Evolutionary conservation across 2,329 filamentous ascomycete species (phyloP), one percentile per base, ranked within the genome.

Genomic region (Alternaria burnsii): DNA sequence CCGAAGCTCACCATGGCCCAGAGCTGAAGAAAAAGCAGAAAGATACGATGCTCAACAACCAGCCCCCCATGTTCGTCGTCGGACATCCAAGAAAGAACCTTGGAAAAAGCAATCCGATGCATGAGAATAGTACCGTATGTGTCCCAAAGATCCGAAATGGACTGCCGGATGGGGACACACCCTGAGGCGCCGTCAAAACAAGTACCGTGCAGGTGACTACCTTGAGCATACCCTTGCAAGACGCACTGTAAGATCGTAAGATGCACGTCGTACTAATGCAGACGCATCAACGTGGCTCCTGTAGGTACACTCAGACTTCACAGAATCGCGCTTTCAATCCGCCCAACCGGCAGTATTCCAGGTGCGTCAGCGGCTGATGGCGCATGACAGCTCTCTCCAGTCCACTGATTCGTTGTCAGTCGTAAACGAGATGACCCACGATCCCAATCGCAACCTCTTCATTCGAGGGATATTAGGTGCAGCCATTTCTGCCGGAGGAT

Each of bases 341-440:
- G 56, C 64, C 71, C 72, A 74, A 74, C 71, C 71, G 71, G 73
- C 62, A 70, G 67, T 61, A 58, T 73, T 76, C 73, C 73, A 70
- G 64, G 50, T 44, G 62, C 69, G 61, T 70, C 59, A 60, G 61
- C 61, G 69, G 63, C 67, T 61, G 44, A 50, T 48, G 24, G 36
- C 41, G 53, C 53, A 61, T 58, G 30, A 48, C 40, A 22, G 32
- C 24, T 22, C 18, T 44, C 32, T 36, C 26, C 56, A 52, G 36
- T 41, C 16, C 53, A 18, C 28, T 61, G 44, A 61, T 63, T 57
- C 41, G 48, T 44, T 48, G 38, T 22, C 32, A 16, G 43, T n/a
- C 30, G 12, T 22, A 59, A 55, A 50, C 58, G 47, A 57, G 26
- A 42, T 28, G 26, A 41, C 34, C 42, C 46, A 43, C 30, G 16